A percentile compares a stretch with the other conserved stretches of the same genome.
Evolutionary conservation across 257 asterid genomes (phyloP).

Genomic region (Euphrasia confusa): DNA sequence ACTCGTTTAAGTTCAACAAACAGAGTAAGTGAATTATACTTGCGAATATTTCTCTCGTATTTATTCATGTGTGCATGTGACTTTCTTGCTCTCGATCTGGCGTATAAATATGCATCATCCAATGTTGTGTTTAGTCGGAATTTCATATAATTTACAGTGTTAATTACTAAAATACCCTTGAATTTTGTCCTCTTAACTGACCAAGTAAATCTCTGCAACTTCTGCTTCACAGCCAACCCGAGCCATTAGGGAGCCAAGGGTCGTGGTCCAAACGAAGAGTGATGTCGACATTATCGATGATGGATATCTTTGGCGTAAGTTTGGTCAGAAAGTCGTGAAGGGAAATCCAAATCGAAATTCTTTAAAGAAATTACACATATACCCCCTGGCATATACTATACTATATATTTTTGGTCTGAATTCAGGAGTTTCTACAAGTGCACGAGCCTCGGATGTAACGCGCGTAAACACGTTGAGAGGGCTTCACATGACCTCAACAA

Average conservation of each 20-base stretch:
- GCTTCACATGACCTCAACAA: slow-evolving; percentile 70
- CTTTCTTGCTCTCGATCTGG: neutral
- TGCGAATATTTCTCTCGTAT: slow-evolving; percentile 10
- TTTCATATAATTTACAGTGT: too few species aligned
- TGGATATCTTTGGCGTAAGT: slow-evolving; percentile 75
- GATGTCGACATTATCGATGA: slow-evolving; percentile 82
- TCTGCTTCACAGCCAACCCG: slow-evolving; percentile 32
- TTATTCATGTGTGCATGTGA: neutral
- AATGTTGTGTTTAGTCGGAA: neutral
- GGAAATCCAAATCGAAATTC: slow-evolving; percentile 65
- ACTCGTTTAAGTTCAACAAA: slow-evolving; percentile 35
- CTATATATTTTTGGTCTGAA: too few species aligned
- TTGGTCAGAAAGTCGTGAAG: slow-evolving; percentile 83
- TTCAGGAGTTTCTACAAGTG: slow-evolving; percentile 79
- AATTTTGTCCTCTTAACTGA: slow-evolving; percentile 20
- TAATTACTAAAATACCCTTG: neutral
- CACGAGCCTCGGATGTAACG: slow-evolving; percentile 58
- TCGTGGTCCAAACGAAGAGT: slow-evolving; percentile 74
- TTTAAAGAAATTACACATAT: neutral
- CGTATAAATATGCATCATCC: too few species aligned
- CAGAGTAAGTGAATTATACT: slow-evolving; percentile 52
- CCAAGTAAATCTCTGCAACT: slow-evolving; percentile 30
- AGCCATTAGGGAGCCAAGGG: slow-evolving; percentile 57
- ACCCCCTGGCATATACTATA: neutral
- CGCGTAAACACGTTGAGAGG: slow-evolving; percentile 71